phyloP scores from a whole-genome alignment of 2,329 filamentous ascomycete genomes.

The Paecilomyces dactylethromorphus region DNA sequence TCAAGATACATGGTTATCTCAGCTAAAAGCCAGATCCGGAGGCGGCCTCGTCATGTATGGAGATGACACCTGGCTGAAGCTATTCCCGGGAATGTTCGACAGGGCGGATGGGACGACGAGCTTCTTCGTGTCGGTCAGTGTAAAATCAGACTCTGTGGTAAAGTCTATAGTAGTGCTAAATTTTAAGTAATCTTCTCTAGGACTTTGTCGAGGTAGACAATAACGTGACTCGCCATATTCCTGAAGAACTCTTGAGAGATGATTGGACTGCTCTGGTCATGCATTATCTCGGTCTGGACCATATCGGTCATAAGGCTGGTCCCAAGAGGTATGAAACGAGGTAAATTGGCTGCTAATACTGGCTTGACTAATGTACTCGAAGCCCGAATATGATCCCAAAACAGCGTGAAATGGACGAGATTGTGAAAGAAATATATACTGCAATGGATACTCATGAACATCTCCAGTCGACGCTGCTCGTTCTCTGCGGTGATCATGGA shows the following conservation, averaged over 20 bases:
- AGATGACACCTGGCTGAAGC: constrained; percentile 96
- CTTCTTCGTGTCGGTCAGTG: constrained; percentile 90
- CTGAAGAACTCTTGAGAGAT: constrained; percentile 62
- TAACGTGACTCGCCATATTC: constrained; percentile 89
- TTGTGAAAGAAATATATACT: constrained; percentile 68
- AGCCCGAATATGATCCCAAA: constrained; percentile 90
- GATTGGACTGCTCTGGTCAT: constrained; percentile 94
- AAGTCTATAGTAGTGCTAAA: constrained; percentile 8
- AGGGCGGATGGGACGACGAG: constrained; percentile 89
- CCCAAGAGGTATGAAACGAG: constrained; percentile 59
- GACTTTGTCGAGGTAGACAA: constrained; percentile 97
- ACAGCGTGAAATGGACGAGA: constrained; percentile 85
- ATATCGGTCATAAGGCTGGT: constrained; percentile 95
- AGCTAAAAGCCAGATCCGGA: constrained; percentile 65
- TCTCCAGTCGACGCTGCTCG: constrained; percentile 70
- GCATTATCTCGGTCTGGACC: constrained; percentile 92
- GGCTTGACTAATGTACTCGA: constrained; percentile 9
- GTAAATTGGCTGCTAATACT: background rate
- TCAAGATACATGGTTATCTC: constrained; percentile 94
- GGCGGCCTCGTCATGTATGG: constrained; percentile 91
- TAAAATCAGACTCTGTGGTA: background rate
- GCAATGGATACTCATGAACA: constrained; percentile 66
- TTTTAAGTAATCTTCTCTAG: constrained; percentile 37
- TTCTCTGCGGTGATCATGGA: constrained; percentile 91
- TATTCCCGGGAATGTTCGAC: constrained; percentile 85